Base-by-base conservation (phyloP, 208 protist genomes). In the Trypanosoma scelopori region DNA sequence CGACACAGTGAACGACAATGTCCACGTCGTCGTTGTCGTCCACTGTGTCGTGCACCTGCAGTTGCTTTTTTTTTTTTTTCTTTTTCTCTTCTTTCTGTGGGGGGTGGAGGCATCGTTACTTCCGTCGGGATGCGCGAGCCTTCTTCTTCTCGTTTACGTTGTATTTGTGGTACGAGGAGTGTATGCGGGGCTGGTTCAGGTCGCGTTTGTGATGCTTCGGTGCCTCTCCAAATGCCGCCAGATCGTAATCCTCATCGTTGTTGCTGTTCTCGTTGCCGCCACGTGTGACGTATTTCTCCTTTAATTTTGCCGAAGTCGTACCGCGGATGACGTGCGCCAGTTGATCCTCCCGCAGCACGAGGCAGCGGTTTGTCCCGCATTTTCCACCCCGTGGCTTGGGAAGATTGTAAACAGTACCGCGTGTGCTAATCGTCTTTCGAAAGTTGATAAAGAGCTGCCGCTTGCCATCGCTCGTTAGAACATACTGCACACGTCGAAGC, bases 361-460 rank as follows among this genome's bases (percentile, higher is more conserved):
- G 78, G 23, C 67, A 91, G 15, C 83, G 69, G 74, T 97, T 95
- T 11, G 92, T 97, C 53, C 92, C 92, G 27, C 72, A 65, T 62
- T 81, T 84, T 1, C 92, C 92, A 25, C 92, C 90, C 37, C 92
- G 83, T 23, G 92, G 92, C 53, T 83, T 89, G 1, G 90, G 92
- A 20, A 97, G 74, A 45, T 89, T 91, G 82, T 93, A 96, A 13
- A 93, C 76, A 16, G 87, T 94, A 15, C 90, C 90, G 5, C 89
- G 86, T n/a, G 76, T 95, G 70, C 79, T 92, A 60, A 97, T 87
- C 7, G 59, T 58, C 46, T 85, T 82, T 41, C 77, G 82, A 61
- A 93, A 93, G 79, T 97, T 97, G 59, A 97, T 95, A 61, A 84
- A 96, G 20, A 97, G 76, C 64, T 92, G 76, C 65, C 88, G 78